Base-by-base conservation (phyloP, 306 rosid species). In the Mimosa pudica region DNA sequence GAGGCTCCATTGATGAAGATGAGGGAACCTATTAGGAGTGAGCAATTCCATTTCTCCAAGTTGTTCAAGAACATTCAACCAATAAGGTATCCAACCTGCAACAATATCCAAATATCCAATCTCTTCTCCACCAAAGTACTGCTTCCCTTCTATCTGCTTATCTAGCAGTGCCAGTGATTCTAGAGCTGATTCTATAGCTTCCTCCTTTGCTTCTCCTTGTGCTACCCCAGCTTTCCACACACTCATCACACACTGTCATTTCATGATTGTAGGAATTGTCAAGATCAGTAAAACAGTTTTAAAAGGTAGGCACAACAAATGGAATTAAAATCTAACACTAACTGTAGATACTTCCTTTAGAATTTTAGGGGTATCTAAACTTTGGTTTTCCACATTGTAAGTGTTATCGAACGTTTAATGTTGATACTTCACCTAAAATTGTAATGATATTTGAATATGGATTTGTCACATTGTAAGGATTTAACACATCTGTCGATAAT, bases 111-210 rank as follows among this genome's bases (percentile, higher is more conserved):
- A 76, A 64, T 77, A 82, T 6, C 88, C 84, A 16, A 83, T 49
- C 70, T 74, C 67, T 10, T 79, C 86, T 16, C 87, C 87, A 11
- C 85, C 89, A 82, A 86, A 86, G 12, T 52, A 86, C 72, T 79
- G 82, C 18, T 91, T 86, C 84, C 91, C 96, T 71, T 86, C 44
- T 46, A 91, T 79, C 52, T 75, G 83, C 61, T 84, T 74, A 84
- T 89, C 96, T 62, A 89, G 78, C 72, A 76, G 30, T 62, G 75
- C 70, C 7, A 91, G 57, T 45, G 61, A 81, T 79, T 87, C 89
- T 30, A 65, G 10, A 48, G 84, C 88, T 73, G 79, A 49, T 12
- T 84, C 86, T 60, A 73, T 18, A 48, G 91, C 90, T 81, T 87
- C 86, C 14, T 0, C 79, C 75, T 90, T 82, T 57, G 71, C 85